Evolutionary conservation across 495 filamentous ascomycete species (phyloP).

Genomic region (Trypethelium eluteriae): DNA sequence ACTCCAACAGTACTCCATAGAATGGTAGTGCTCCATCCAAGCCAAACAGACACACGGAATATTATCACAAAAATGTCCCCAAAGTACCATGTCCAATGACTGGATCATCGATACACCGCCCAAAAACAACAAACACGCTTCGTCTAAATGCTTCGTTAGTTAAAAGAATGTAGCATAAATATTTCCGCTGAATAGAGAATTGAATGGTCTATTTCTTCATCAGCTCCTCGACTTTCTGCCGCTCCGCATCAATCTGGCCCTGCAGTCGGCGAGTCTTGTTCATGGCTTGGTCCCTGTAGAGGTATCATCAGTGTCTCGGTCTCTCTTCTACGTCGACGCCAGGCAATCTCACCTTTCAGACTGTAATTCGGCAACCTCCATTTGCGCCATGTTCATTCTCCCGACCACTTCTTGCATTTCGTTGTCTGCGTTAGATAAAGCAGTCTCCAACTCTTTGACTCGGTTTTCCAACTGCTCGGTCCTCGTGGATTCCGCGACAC

Average conservation of each 20-base stretch:
- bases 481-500: slow-evolving; percentile 56
- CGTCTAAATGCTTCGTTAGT: slow-evolving; percentile 11
- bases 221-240: slow-evolving; percentile 45
- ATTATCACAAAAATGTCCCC: not conserved
- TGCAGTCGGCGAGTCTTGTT: slow-evolving; percentile 73
- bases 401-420: slow-evolving; percentile 92
- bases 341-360: slow-evolving; percentile 63
- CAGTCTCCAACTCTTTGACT: slow-evolving; percentile 70
- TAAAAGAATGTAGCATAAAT: slow-evolving; percentile 7
- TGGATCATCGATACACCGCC: not conserved
- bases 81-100: not conserved
- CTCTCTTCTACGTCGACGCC: not conserved
- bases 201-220: slow-evolving; percentile 22
- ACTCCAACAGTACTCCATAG: not conserved
- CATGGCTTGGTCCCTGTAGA: slow-evolving; percentile 69
- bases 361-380: slow-evolving; percentile 87
- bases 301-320: slow-evolving; percentile 28
- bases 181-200: not conserved
- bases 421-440: slow-evolving; percentile 69
- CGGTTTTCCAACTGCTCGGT: slow-evolving; percentile 65
- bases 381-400: slow-evolving; percentile 87
- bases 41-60: not conserved
- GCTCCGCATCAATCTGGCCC: slow-evolving; percentile 51
- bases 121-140: not conserved
- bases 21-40: not conserved